phyloP scores from a whole-genome alignment of 2,329 filamentous ascomycete species.

The Diaporthe capsici region DNA sequence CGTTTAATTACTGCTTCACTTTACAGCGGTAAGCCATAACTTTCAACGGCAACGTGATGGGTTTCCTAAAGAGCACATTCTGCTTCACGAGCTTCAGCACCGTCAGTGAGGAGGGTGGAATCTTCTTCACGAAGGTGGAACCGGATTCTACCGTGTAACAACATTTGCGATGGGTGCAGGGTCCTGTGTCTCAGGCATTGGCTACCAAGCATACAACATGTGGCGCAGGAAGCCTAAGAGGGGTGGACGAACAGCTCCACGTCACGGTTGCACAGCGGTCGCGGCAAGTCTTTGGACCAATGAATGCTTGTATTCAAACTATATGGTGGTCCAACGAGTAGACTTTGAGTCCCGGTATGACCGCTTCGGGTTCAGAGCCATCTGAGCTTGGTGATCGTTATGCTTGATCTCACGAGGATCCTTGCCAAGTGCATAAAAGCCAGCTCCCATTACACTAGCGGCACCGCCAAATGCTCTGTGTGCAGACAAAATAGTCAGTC shows the following conservation, averaged over 20 bases:
- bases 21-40: too few species aligned
- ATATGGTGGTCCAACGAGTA: constrained; percentile 29
- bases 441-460: constrained; percentile 33
- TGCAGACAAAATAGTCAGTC: background rate
- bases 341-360: constrained; percentile 34
- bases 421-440: constrained; percentile 29
- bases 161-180: background rate
- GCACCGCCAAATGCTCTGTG: constrained; percentile 25
- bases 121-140: background rate
- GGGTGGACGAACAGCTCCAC: too few species aligned
- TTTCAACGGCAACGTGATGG: too few species aligned
- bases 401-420: constrained; percentile 27
- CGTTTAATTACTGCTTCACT: too few species aligned
- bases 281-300: background rate
- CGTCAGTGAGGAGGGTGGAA: too few species aligned
- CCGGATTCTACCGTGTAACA: background rate
- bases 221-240: too few species aligned
- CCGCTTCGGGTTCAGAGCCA: constrained; percentile 34
- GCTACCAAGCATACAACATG: background rate
- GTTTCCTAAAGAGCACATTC: too few species aligned
- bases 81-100: too few species aligned
- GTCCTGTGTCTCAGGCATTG: background rate
- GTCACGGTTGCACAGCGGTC: background rate
- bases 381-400: constrained; percentile 27
- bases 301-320: constrained; percentile 20